Evolutionary conservation across 2,329 filamentous ascomycete genomes (phyloP).

Genomic region (Aspergillus brunneoviolaceus): DNA sequence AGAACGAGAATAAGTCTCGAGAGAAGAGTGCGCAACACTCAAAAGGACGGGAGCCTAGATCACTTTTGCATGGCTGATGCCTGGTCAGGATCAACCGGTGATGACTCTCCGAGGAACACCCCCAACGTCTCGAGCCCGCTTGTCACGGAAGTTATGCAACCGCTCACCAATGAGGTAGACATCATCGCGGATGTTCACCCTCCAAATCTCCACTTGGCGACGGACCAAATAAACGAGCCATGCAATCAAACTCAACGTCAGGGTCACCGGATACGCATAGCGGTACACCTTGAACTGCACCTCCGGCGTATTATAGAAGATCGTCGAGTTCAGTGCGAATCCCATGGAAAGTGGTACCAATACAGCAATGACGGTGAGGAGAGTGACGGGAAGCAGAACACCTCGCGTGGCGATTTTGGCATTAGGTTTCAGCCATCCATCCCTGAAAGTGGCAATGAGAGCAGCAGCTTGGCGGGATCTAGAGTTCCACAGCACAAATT

Average conservation of each 20-base stretch:
- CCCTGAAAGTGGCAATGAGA: slow-evolving; percentile 69
- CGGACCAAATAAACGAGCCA: slow-evolving; percentile 40
- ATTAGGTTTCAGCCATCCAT: slow-evolving; percentile 78
- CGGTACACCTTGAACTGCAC: slow-evolving; percentile 54
- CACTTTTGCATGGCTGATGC: neutral
- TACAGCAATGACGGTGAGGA: slow-evolving; percentile 64
- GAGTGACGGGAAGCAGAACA: slow-evolving; percentile 73
- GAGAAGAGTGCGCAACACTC: neutral
- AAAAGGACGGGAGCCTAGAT: neutral
- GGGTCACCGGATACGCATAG: slow-evolving; percentile 70
- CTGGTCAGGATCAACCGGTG: slow-evolving; percentile 26
- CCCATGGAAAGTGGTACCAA: slow-evolving; percentile 64
- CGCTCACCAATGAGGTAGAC: slow-evolving; percentile 94
- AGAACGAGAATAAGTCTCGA: neutral
- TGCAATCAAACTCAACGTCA: slow-evolving; percentile 54
- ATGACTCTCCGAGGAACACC: slow-evolving; percentile 39
- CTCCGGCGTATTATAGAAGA: slow-evolving; percentile 33
- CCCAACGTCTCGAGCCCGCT: slow-evolving; percentile 39
- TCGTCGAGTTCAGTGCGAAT: slow-evolving; percentile 47
- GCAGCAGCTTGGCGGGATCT: slow-evolving; percentile 71
- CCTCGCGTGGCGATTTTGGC: slow-evolving; percentile 75
- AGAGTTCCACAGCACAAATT: slow-evolving; percentile 66
- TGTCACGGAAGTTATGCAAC: slow-evolving; percentile 87
- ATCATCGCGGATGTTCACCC: slow-evolving; percentile 81
- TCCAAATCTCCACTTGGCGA: slow-evolving; percentile 70